Base-by-base conservation (phyloP, 306 rosid species). In the Echinosophora koreensis region DNA sequence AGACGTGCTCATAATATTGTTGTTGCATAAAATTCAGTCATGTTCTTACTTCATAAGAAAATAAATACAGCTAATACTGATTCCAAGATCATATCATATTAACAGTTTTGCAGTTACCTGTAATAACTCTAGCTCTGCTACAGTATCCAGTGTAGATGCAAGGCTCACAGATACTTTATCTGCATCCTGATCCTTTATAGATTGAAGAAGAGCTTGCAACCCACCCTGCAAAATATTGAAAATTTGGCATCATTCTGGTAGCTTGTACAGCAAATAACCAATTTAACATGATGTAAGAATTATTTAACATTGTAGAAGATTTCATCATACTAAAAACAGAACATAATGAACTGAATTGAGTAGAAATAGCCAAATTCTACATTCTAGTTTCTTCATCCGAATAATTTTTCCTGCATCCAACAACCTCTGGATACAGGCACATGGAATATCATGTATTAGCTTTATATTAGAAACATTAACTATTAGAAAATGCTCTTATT, bases 161-260 rank as follows among this genome's bases (percentile, higher is more conserved):
- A 94, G 97, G 81, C 81, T 83, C 13, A 90, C 72, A 58, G 97
- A 92, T 38, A 94, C 95, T 85, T 85, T 92, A 83, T 94, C 98
- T 0, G 93, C 90, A 74, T 94, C 97, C 66, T 90, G 84, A 61
- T 87, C 93, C 85, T 79, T 92, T 56, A 94, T 90, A 71, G 85
- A 77, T 69, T 78, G 86, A 61, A 92, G 87, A 67, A 92, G 97
- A 69, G 84, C 83, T 90, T 88, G 89, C 82, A 94, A 88, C 30
- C 97, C 92, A 66, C 88, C 94, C 97, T 92, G 87, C 51, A 42
- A 62, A 86, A 85, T 58, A 70, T 74, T 37, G 47, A 9, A 14
- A 42, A 42, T 42, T 9, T 42, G 49, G 67, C 32, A 72, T 56
- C 60, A 49, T 75, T 80, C 49, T 59, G 59, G 47, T 35, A 77